Evolutionary conservation across 176 grass and related monocot genomes (phyloP), one percentile per base, ranked within the genome.

Genomic region (Typha latifolia): DNA sequence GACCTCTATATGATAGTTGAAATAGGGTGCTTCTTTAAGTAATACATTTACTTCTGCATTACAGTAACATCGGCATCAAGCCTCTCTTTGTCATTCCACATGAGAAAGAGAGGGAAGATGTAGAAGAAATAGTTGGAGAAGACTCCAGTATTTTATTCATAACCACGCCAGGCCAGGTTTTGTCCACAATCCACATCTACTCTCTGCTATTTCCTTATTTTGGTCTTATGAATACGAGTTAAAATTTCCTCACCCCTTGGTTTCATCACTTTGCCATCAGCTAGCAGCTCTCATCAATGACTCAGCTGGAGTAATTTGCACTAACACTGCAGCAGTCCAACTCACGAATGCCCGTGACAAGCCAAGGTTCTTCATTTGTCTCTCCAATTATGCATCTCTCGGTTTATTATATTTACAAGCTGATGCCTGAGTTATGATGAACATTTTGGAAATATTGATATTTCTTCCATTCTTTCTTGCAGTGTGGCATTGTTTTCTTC

Each of bases 11-110:
- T 59, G 53, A 59, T 59, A 19, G 8, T 19, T 22, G 18, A 21
- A 21, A 21, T 9, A 59, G 2, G 16, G 11, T 59, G 22, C 53
- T 59, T 22, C 18, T 9, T n/a, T 59, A 59, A 16, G 10, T 59
- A 21, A 59, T n/a, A 9, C 37, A 59, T 59, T 18, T 37, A 68
- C 14, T n/a, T 62, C 66, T 77, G 56, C 16, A 12, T 49, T 68
- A 64, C 72, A 72, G 84, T 73, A 82, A 49, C 75, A 84, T 59
- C 57, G 83, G 69, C 12, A 32, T 80, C 27, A 90, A 79, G 83
- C 93, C 83, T 65, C 78, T 97, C 61, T 91, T 97, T 62, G 93
- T 97, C 72, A 92, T 97, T 71, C 88, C 88, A 32, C 85, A 97
- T 78, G 85, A 97, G 81, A 97, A 75, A 77, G 85, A 92, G 77